A percentile compares a stretch with the other conserved stretches of the same genome.
These are phyloP conservation scores for Delphinella strobiligena DNA, from an alignment of 2,329 filamentous ascomycete genomes.

Conservation along the genomic window DNA sequence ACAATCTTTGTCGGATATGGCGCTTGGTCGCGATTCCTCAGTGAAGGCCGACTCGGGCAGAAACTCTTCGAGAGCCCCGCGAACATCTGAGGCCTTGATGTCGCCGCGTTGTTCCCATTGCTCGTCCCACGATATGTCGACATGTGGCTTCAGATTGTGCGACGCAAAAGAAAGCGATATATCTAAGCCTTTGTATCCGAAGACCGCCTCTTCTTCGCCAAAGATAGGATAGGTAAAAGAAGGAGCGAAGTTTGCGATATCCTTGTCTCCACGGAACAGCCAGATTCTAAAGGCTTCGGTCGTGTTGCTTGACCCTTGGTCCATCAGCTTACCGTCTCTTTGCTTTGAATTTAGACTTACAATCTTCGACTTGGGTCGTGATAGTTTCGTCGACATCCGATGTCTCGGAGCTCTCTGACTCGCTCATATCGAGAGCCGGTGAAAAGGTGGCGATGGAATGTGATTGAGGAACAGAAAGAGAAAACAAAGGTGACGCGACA, in stretches of 20 bases:
- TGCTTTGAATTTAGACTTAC: neutral
- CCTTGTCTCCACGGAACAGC: constrained; percentile 39
- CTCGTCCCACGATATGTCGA: constrained; percentile 59
- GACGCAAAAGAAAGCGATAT: constrained; percentile 60
- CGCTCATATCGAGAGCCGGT: constrained; percentile 4
- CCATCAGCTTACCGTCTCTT: constrained; percentile 1
- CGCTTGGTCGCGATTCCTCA: constrained; percentile 8
- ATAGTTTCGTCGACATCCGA: constrained; percentile 6
- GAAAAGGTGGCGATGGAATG: too few species aligned
- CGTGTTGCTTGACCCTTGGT: constrained; percentile 43
- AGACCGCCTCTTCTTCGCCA: constrained; percentile 82
- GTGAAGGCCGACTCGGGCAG: constrained; percentile 43
- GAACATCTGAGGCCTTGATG: constrained; percentile 56
- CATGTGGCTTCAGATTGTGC: constrained; percentile 66
- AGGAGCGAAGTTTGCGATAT: constrained; percentile 63
- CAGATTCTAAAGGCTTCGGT: constrained; percentile 53
- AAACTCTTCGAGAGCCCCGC: constrained; percentile 50
- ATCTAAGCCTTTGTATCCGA: constrained; percentile 73
- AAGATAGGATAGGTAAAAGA: constrained; percentile 87
- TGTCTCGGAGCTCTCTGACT: constrained; percentile 5
- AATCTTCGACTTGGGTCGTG: constrained; percentile 10
- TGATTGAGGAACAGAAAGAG: neutral
- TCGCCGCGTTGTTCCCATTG: constrained; percentile 60
- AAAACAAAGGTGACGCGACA: neutral
- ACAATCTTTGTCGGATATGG: constrained; percentile 28